Evolutionary conservation across 2,329 filamentous ascomycete genomes (phyloP).

Genomic region (Botrytis elliptica): DNA sequence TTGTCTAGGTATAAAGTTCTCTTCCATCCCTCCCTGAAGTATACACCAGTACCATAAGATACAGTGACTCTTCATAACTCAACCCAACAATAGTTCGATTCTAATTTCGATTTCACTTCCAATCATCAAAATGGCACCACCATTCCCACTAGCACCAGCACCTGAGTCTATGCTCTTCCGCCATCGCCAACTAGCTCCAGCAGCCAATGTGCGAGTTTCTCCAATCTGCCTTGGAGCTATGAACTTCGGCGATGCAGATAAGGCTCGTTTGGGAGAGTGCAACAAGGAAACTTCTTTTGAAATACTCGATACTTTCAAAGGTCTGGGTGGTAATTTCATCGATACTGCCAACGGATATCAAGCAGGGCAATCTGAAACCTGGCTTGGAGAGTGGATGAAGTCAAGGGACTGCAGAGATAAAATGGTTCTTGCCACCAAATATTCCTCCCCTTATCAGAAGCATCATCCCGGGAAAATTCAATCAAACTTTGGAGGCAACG

Average conservation of each 20-base stretch:
- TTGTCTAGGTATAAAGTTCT: slow-evolving; percentile 5
- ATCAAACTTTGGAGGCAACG: background rate
- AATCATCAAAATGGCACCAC: background rate
- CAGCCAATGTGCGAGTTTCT: slow-evolving; percentile 63
- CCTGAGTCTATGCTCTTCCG: slow-evolving; percentile 61
- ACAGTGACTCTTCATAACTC: background rate
- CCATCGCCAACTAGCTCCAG: slow-evolving; percentile 65
- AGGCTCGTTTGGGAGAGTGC: slow-evolving; percentile 49
- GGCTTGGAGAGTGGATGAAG: slow-evolving; percentile 58
- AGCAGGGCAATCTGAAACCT: slow-evolving; percentile 53
- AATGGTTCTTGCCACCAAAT: slow-evolving; percentile 56
- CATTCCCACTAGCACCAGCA: slow-evolving; percentile 29
- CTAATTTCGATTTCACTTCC: background rate
- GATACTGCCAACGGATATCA: slow-evolving; percentile 61
- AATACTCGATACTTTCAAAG: slow-evolving; percentile 55
- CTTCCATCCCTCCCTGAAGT: background rate
- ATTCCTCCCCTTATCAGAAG: slow-evolving; percentile 38
- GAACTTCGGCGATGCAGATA: slow-evolving; percentile 60
- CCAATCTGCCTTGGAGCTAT: slow-evolving; percentile 64
- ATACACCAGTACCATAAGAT: background rate
- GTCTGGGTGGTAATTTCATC: slow-evolving; percentile 63
- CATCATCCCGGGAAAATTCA: background rate
- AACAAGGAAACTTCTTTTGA: slow-evolving; percentile 55
- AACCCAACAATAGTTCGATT: background rate
- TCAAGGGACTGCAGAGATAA: slow-evolving; percentile 48